Base-by-base conservation (phyloP, 176 grass and related monocot genomes). In the Aechmea fasciata region DNA sequence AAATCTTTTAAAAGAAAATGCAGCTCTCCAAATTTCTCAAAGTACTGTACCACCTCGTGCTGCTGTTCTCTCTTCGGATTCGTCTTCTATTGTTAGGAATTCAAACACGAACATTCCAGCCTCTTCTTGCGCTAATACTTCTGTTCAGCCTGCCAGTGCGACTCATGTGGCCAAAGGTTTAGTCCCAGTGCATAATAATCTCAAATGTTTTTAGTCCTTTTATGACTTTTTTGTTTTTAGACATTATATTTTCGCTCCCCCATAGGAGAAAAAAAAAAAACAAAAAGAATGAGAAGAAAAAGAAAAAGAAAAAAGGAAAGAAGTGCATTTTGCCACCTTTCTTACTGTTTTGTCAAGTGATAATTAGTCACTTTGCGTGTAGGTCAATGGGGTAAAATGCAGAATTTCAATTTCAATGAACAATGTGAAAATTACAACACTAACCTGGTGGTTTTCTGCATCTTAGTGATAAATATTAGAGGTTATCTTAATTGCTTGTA, bases 21-120 rank as follows among this genome's bases (percentile, higher is more conserved):
- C 69, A 65, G n/a, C 23, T 65, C 59, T 57, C 62, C 49, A 70
- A 84, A 70, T 78, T 11, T 12, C 63, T 74, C 79, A 72, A 68
- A 66, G 17, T 29, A 18, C 66, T 54, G 53, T 74, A 19, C 81
- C 81, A 24, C 71, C 71, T 28, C 77, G 87, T 9, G 59, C 66
- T 69, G 77, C 88, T n/a, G 70, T 23, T 57, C 14, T 66, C 55
- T 63, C 78, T 67, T 70, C 72, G 50, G 88, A 87, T 77, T 19
- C 66, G 68, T 73, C 69, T 71, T 12, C 65, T 50, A 49, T 41
- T 57, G 64, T 65, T 67, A 79, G 61, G 2, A 84, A 73, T 33
- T 71, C 70, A 24, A 71, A 28, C 54, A 74, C 81, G 64, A 75
- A 66, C 51, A 70, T 65, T 26, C 52, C 17, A 11, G 47, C 80